Base-by-base conservation (phyloP, 2,329 filamentous ascomycete species). In the Hirsutella rhossiliensis region DNA sequence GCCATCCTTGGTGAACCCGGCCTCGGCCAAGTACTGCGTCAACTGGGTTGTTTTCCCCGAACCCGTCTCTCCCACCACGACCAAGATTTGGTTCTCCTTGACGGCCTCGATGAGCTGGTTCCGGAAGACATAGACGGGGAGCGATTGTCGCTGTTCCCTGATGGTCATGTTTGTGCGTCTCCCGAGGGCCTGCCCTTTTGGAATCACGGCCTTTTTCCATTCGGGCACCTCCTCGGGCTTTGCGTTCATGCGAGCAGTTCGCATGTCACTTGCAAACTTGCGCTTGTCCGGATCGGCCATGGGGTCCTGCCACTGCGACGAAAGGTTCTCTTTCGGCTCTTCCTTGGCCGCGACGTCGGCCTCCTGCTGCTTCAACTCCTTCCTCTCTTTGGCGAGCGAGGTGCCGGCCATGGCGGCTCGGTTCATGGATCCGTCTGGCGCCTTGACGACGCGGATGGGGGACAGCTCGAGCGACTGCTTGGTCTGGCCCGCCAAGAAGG, bases 1-100 rank as follows among this genome's bases (percentile, higher is more conserved):
- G 29, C 89, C 87, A 46, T 84, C 69, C 52, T 94, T 85, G 2
- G 82, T 84, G 56, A 94, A 96, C 0, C 92, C 92, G 40, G 78
- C 89, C 63, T 98, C 92, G 1, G 89, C 90, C 17, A 98, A 73
- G 54, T 94, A 98, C 52, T 98, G 92, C 0, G 92, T 96, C 45
- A 98, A 63, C 60, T 98, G 92, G 0, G 92, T 98, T 0, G 92
- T 98, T 65, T 98, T 98, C 52, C 92, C 92, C 0, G 88, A 96
- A 13, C 92, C 92, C 42, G 92, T 98, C 61, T 98, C 92, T 54
- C 92, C 92, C 42, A 98, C 90, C 0, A 98, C 90, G 57, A 98
- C 94, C 49, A 98, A 63, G 39, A 98, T 76, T 57, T 97, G 90
- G 58, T 98, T 92, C 34, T 87, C 82, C 23, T 73, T 71, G 3